Percentiles rank a stretch among this genome's conserved stretches.
Evolutionary conservation across 179 eudicot species (phyloP).

Genomic region (Sideroxylon spinosum): DNA sequence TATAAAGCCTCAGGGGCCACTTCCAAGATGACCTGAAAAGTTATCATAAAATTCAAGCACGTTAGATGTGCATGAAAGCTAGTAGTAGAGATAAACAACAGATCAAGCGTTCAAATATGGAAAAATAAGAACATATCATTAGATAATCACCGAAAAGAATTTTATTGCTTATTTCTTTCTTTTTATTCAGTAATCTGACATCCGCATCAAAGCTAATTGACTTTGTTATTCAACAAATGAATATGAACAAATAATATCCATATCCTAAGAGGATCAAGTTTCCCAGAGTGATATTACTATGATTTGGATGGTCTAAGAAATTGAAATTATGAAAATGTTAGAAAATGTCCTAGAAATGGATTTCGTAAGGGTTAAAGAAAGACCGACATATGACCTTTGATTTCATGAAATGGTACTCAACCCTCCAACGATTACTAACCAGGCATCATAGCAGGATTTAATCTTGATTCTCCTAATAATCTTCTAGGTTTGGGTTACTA

Average conservation of each 20-base stretch:
- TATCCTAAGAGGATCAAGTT: neutral
- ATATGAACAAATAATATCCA: neutral
- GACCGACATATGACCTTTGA: neutral
- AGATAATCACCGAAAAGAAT: neutral
- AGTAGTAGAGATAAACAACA: too few species aligned
- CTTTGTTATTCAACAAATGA: neutral
- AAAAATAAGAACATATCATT: neutral
- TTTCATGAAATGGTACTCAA: neutral
- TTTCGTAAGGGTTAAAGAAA: neutral
- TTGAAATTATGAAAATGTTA: neutral
- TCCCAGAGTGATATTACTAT: neutral
- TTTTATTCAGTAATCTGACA: neutral
- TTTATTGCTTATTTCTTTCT: neutral
- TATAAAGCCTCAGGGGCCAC: conserved; percentile 76
- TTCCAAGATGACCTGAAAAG: conserved; percentile 78
- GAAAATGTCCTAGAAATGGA: neutral
- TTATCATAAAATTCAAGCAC: conserved; percentile 6
- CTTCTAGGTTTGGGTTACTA: neutral
- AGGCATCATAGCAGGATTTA: neutral
- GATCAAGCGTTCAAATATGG: too few species aligned
- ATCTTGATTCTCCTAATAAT: neutral
- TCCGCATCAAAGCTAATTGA: neutral
- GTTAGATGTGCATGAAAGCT: neutral
- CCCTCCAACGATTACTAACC: neutral
- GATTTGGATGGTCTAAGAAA: neutral